Evolutionary conservation across 345 rosid genomes (phyloP).

Genomic region (Isatis tinctoria): DNA sequence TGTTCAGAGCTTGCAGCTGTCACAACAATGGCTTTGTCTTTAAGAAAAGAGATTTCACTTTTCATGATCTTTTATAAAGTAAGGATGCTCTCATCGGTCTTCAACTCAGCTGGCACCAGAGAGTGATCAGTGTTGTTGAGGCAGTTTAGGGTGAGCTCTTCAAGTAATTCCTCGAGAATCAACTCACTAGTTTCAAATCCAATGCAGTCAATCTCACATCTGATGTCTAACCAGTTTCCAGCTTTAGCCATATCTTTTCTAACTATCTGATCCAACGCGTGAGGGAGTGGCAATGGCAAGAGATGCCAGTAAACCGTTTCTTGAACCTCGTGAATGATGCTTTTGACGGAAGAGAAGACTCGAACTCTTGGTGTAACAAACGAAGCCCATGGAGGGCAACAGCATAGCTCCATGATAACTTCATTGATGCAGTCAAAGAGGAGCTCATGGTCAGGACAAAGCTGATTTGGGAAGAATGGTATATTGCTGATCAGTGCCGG

Average conservation of each 20-base stretch:
- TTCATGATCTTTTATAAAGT: slow-evolving; percentile 6
- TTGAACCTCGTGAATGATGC: slow-evolving; percentile 53
- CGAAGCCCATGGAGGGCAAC: slow-evolving; percentile 52
- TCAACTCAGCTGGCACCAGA: slow-evolving; percentile 25
- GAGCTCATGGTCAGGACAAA: slow-evolving; percentile 56
- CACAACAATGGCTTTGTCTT: slow-evolving; percentile 13
- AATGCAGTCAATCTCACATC: slow-evolving; percentile 45
- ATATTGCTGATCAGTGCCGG: slow-evolving; percentile 50
- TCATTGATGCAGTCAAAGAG: slow-evolving; percentile 80
- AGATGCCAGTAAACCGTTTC: slow-evolving; percentile 69
- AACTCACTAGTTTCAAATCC: slow-evolving; percentile 51
- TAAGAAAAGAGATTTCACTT: slow-evolving; percentile 3
- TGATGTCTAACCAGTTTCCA: slow-evolving; percentile 81
- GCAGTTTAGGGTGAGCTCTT: slow-evolving; percentile 43
- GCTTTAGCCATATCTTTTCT: slow-evolving; percentile 67
- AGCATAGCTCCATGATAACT: slow-evolving; percentile 65
- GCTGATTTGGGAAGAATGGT: slow-evolving; percentile 54
- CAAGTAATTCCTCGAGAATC: slow-evolving; percentile 62
- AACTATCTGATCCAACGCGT: slow-evolving; percentile 70
- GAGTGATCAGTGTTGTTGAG: slow-evolving; percentile 13
- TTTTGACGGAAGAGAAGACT: slow-evolving; percentile 48
- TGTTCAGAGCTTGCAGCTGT: slow-evolving; percentile 11
- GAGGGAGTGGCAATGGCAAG: slow-evolving; percentile 61
- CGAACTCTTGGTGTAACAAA: slow-evolving; percentile 47
- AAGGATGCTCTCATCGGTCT: slow-evolving; percentile 31